Base-by-base conservation (phyloP, 768 basidiomycete genomes). In the Megacollybia marginata region DNA sequence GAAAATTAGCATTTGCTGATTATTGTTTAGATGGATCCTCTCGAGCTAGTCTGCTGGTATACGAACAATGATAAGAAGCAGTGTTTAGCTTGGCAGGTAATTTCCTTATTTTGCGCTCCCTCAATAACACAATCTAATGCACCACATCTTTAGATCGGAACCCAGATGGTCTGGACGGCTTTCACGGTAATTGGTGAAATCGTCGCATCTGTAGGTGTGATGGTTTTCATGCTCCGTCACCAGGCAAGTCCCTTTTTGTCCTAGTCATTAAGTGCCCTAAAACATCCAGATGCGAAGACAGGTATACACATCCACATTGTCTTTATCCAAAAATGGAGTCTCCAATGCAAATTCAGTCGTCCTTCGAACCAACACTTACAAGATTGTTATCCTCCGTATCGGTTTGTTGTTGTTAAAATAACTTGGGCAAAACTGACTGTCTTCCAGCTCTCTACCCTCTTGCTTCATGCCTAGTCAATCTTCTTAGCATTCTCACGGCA, bases 31-130 rank as follows among this genome's bases (percentile, higher is more conserved):
- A 8, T 60, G 59, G 55, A 60, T 42, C 57, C 57, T 4, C 51
- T 60, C 16, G 57, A 50, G 28, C 9, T 49, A 35, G 57, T 54
- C 42, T 60, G 59, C 36, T 60, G 57, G 57, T 60, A 60, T 47
- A 50, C 55, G 3, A 58, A 56, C 33, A 52, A 58, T 28, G 49
- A 60, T 40, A 40, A 19, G 4, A 47, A 28, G n/a, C 42, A 60
- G 40, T 36, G 59, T 13, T 38, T 60, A 5, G 49, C 50, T 13
- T 58, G 55, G 57, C 59, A 60, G 59, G 54, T 56, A 19, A 20
- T 38, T 49, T 10, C 47, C 42, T 11, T 12, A 42, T 2, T 42
- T 44, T 10, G 12, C 23, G 6, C 23, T 28, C 23, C 4, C 40
- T 42, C 23, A 1, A 32, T 31, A 23, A 28, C 15, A 9, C 32